A percentile compares a stretch with the other conserved stretches of the same genome.
Evolutionary conservation across 2,329 filamentous ascomycete genomes (phyloP).

Genomic region (Phyllachora maydis): DNA sequence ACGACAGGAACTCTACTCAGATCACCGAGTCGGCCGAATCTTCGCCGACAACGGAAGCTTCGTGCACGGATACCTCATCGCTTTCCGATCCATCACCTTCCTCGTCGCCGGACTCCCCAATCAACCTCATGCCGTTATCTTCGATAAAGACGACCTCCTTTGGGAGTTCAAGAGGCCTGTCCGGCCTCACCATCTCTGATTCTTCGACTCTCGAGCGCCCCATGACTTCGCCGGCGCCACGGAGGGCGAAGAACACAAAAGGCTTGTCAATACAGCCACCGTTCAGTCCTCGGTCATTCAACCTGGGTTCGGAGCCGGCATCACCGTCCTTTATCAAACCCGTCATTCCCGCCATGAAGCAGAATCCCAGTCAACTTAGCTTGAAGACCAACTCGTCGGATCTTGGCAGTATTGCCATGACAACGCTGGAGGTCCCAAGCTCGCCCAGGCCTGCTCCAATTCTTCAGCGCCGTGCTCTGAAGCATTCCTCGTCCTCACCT

Average conservation of each 20-base stretch:
- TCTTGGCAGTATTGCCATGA: conserved; percentile 23
- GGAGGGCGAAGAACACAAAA: conserved; percentile 66
- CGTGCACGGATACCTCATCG: conserved; percentile 78
- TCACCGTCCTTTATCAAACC: conserved; percentile 69
- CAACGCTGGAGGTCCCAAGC: conserved; percentile 29
- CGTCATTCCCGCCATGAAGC: conserved; percentile 45
- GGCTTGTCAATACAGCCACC: conserved; percentile 59
- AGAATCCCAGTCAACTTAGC: conserved; percentile 60
- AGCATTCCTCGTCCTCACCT: conserved; percentile 47
- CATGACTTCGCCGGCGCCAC: conserved; percentile 47
- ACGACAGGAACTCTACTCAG: conserved; percentile 60
- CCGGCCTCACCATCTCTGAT: conserved; percentile 23
- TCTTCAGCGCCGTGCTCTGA: conserved; percentile 38
- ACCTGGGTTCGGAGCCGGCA: conserved; percentile 40
- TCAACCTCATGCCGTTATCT: conserved; percentile 50
- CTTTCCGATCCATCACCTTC: conserved; percentile 80
- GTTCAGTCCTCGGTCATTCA: conserved; percentile 23
- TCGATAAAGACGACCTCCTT: conserved; percentile 45
- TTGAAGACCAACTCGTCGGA: conserved; percentile 50
- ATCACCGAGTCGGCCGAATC: conserved; percentile 75
- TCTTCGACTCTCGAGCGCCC: conserved; percentile 25
- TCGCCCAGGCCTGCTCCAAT: conserved; percentile 36
- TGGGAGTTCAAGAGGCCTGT: conserved; percentile 21
- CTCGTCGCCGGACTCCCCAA: conserved; percentile 78
- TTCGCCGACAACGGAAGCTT: conserved; percentile 84